These are phyloP conservation scores for Trichoderma sp. DNA, from an alignment of 2,329 filamentous ascomycete genomes.

Conservation along the genomic window DNA sequence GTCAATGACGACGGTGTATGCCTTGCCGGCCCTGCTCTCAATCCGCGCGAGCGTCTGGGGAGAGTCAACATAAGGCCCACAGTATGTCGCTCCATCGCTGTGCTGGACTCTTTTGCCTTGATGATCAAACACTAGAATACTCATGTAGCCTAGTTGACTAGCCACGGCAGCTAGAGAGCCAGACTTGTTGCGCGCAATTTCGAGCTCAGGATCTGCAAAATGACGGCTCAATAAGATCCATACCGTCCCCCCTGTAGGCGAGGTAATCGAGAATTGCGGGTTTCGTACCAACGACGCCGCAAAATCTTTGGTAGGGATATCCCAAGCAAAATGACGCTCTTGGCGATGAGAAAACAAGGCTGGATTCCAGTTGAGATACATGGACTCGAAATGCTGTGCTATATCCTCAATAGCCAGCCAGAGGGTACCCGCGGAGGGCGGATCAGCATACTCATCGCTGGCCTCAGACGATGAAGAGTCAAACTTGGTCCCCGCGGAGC, in stretches of 20 bases:
- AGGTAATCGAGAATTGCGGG: conserved; percentile 70
- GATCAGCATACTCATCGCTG: background rate
- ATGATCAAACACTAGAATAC: conserved; percentile 76
- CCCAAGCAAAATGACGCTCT: conserved; percentile 90
- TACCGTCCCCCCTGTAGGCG: conserved; percentile 59
- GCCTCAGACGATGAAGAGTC: conserved; percentile 2
- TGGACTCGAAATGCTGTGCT: conserved; percentile 87
- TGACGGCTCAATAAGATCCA: conserved; percentile 90
- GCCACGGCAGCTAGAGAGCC: conserved; percentile 47
- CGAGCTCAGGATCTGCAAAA: conserved; percentile 69
- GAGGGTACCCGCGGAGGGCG: conserved; percentile 67
- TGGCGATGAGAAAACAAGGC: conserved; percentile 76
- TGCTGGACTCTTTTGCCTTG: conserved; percentile 72
- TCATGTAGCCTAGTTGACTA: conserved; percentile 76
- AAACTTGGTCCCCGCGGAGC: background rate
- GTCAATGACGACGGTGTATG: conserved; percentile 67
- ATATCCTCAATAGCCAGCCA: conserved; percentile 92
- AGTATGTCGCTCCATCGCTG: conserved; percentile 68
- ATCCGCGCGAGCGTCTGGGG: conserved; percentile 86
- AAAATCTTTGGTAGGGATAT: conserved; percentile 53
- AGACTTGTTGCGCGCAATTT: conserved; percentile 51
- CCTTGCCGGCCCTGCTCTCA: conserved; percentile 39
- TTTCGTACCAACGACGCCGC: conserved; percentile 63
- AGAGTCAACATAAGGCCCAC: conserved; percentile 88
- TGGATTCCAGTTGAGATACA: conserved; percentile 98